Conservation (phyloP, 1,284 basidiomycete species). For the Leccinum fuscescens region DNA sequence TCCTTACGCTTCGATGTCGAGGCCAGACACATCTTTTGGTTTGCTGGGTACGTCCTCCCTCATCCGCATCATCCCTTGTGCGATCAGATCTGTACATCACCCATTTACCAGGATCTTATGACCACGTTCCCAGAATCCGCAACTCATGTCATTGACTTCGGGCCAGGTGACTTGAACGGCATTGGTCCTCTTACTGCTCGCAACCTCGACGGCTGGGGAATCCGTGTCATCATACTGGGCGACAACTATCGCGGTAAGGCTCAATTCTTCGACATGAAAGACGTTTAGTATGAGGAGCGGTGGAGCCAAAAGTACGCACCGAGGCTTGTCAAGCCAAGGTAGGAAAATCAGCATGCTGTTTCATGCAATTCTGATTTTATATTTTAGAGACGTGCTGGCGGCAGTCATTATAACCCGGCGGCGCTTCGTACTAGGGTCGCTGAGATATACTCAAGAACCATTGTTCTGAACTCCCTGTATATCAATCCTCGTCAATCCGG, state of each 20-base stretch:
- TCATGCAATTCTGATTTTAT: conserved; percentile 13
- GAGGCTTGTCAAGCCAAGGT: conserved; percentile 87
- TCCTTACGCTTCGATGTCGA: too few relatives aligned
- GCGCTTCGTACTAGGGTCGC: conserved; percentile 87
- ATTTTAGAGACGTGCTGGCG: conserved; percentile 85
- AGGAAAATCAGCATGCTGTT: conserved; percentile 19
- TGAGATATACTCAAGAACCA: conserved; percentile 67
- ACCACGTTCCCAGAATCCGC: conserved; percentile 82
- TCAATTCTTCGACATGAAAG: conserved; percentile 75
- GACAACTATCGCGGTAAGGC: conserved; percentile 84
- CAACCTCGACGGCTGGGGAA: conserved; percentile 90
- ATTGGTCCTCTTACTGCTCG: conserved; percentile 90
- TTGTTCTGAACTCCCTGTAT: conserved; percentile 94
- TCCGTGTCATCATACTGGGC: conserved; percentile 84
- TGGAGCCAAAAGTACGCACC: conserved; percentile 92
- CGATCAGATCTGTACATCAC: conserved; percentile 90
- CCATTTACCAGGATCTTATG: too few relatives aligned
- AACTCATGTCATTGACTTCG: conserved; percentile 95
- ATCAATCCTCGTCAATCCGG: conserved; percentile 98
- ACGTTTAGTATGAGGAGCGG: conserved; percentile 78
- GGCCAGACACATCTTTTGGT: too few relatives aligned
- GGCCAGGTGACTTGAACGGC: conserved; percentile 90
- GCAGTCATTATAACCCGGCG: conserved; percentile 91
- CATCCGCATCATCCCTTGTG: conserved; percentile 46
- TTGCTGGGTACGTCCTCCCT: too few relatives aligned